Evolutionary conservation across 1,284 basidiomycete genomes (phyloP).

Genomic region (Boletus subluridellus): DNA sequence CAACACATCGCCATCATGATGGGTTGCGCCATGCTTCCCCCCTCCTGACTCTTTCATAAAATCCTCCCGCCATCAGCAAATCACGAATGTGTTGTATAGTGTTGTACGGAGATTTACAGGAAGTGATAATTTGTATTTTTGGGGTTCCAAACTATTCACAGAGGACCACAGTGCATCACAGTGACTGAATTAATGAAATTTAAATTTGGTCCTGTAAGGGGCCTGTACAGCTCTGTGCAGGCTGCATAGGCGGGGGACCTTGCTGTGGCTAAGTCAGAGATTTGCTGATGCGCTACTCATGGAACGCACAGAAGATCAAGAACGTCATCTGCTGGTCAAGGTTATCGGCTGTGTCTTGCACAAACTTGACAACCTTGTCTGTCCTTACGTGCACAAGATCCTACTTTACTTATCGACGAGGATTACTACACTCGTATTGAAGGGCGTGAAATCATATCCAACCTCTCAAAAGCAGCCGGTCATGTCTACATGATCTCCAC

Average conservation of each 20-base stretch:
- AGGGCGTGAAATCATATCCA: conserved; percentile 98
- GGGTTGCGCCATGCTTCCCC: conserved; percentile 96
- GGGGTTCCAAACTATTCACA: too few relatives aligned
- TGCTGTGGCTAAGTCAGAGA: too few relatives aligned
- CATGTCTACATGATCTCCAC: conserved; percentile 99
- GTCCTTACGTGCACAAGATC: conserved; percentile 99
- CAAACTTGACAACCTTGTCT: conserved; percentile 98
- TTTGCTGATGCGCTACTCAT: conserved; percentile 69
- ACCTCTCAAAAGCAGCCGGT: conserved; percentile 97
- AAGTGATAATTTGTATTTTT: too few relatives aligned
- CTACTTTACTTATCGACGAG: conserved; percentile 96
- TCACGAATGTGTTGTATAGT: too few relatives aligned
- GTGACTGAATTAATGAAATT: too few relatives aligned
- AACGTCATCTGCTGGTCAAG: conserved; percentile 97
- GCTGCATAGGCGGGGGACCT: too few relatives aligned
- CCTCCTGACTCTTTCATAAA: too few relatives aligned
- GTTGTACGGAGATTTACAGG: too few relatives aligned
- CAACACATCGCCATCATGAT: conserved; percentile 98
- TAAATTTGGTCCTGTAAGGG: too few relatives aligned
- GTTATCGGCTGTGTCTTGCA: conserved; percentile 99
- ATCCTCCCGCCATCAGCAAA: too few relatives aligned
- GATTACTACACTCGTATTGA: conserved; percentile 99
- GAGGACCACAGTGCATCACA: too few relatives aligned
- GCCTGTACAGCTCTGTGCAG: too few relatives aligned
- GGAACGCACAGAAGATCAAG: conserved; percentile 99